Evolutionary conservation across 768 basidiomycete genomes (phyloP), one percentile per base, ranked within the genome.

Genomic region (Jaapia argillacea): DNA sequence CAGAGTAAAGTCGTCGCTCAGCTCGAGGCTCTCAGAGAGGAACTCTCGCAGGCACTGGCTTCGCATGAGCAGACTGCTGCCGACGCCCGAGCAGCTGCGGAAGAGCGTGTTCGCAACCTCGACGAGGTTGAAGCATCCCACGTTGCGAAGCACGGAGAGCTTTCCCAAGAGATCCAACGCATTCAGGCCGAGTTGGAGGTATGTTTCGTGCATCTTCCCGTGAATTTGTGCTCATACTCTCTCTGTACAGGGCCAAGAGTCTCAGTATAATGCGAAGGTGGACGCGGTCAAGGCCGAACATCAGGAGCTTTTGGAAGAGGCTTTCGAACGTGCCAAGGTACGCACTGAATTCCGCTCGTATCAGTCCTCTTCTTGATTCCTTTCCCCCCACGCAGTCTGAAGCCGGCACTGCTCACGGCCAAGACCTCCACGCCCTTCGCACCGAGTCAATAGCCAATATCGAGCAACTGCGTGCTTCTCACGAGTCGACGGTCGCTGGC

Each of bases 291-390:
- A 79, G 52, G 71, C 65, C 14, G 81, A 87, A 50, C 81, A 86
- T 48, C 68, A 69, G 12, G 61, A 64, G 40, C 67, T 77, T 35
- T 62, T 88, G 14, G 65, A 79, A 48, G 76, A 85, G 45, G 82
- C 80, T 3, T 87, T 88, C 57, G 74, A 82, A 46, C 77, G 74
- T 37, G 85, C 86, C 14, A 89, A 88, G 75, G 88, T 80, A 50
- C 40, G 65, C 58, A 21, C 27, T 22, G 33, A 18, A 20, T 42
- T 3, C 21, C 21, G 24, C 40, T 14, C 18, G 24, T n/a, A 1
- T 16, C 3, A 3, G 10, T 40, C 20, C 3, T 36, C 26, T 13
- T 10, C 28, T 44, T 51, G 45, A 52, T 56, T 27, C 25, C 36
- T 46, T 22, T 40, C 36, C 28, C 40, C 33, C 25, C 21, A 23